Percentiles rank a stretch among this genome's conserved stretches.
Conservation (phyloP, 2,329 filamentous ascomycete genomes). For the Aspergillus sp. region DNA sequence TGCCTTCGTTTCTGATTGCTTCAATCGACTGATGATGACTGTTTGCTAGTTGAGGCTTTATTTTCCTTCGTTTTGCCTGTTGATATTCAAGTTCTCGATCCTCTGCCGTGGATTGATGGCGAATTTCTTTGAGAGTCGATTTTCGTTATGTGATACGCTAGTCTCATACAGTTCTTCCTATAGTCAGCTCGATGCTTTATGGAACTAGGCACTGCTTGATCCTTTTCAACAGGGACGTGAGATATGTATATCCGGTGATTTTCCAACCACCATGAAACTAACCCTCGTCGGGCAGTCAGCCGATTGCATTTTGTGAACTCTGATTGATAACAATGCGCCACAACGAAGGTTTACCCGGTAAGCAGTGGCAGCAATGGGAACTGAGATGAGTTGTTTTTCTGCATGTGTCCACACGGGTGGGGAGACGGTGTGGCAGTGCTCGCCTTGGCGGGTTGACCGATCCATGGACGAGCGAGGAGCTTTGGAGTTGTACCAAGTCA, state of each 20-base stretch:
- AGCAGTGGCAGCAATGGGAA: background rate
- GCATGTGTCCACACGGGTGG: background rate
- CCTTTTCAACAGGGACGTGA: too few species aligned
- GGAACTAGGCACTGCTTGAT: background rate
- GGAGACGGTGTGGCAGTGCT: background rate
- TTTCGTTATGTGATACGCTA: background rate
- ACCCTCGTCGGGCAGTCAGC: too few species aligned
- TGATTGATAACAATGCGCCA: background rate
- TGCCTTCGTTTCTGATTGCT: background rate
- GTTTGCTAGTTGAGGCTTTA: background rate
- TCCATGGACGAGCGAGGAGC: background rate
- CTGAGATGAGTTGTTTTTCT: background rate
- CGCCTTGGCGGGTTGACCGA: background rate
- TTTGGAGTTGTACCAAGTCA: background rate
- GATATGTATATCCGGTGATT: too few species aligned
- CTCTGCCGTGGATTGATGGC: background rate
- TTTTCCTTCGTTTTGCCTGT: background rate
- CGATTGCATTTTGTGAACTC: too few species aligned
- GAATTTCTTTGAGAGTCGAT: background rate
- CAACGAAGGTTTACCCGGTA: background rate
- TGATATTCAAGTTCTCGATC: background rate
- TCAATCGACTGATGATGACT: background rate
- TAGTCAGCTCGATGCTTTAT: background rate
- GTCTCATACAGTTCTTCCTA: background rate
- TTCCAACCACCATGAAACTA: too few species aligned